A percentile compares a stretch with the other conserved stretches of the same genome.
These are phyloP conservation scores for Mucor lusitanicus DNA, from an alignment of 371 early-diverging fungal genomes.

Conservation along the genomic window DNA sequence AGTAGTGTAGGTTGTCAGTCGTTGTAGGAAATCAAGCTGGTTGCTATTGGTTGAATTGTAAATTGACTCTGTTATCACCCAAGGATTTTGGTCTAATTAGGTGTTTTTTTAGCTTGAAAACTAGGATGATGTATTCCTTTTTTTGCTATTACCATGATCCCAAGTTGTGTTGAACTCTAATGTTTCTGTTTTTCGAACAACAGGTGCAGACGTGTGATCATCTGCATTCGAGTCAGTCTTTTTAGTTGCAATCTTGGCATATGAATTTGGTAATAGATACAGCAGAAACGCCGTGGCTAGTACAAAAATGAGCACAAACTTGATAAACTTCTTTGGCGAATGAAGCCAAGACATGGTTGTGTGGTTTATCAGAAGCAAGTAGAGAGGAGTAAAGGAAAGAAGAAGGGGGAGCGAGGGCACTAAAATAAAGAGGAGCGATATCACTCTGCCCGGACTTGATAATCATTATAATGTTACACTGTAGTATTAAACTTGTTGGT, in stretches of 20 bases:
- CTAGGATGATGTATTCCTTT: background rate
- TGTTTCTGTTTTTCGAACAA: background rate
- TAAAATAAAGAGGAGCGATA: background rate
- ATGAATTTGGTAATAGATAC: slow-evolving; percentile 8
- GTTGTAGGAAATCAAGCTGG: background rate
- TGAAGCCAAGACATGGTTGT: slow-evolving; percentile 16
- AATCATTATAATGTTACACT: background rate
- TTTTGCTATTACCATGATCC: slow-evolving; percentile 17
- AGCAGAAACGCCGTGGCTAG: background rate
- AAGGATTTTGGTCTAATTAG: slow-evolving; percentile 15
- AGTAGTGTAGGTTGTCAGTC: slow-evolving; percentile 19
- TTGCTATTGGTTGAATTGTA: slow-evolving; percentile 6
- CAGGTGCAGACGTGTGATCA: slow-evolving; percentile 1
- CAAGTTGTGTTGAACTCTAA: slow-evolving; percentile 18
- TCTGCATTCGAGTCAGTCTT: slow-evolving; percentile 6
- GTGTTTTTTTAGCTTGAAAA: background rate
- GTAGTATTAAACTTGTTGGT: slow-evolving; percentile 1
- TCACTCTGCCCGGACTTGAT: background rate
- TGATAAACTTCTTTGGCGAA: slow-evolving; percentile 20
- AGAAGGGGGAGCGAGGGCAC: background rate
- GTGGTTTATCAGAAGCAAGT: background rate
- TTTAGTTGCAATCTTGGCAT: background rate
- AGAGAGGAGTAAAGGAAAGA: background rate
- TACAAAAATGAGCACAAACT: background rate
- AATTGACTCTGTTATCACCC: slow-evolving; percentile 19